Conservation (phyloP, 768 basidiomycete genomes). For the Pleurotus cornucopiae region DNA sequence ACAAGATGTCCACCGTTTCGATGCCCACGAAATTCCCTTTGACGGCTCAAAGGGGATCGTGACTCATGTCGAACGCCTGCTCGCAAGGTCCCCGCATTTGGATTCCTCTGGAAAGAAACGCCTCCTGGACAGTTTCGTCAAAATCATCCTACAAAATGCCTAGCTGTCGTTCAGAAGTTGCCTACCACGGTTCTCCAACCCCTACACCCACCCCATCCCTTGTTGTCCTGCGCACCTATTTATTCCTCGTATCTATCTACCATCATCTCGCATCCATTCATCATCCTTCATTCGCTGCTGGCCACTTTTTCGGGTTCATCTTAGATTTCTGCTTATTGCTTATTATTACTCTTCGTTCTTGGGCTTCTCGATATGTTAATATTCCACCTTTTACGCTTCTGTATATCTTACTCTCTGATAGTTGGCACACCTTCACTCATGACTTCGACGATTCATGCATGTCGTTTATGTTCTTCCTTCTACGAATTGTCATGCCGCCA, state of each 20-base stretch:
- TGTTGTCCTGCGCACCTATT: neutral
- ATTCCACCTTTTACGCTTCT: neutral
- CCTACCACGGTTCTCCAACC: neutral
- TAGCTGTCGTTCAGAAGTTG: slow-evolving; percentile 14
- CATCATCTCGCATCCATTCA: neutral
- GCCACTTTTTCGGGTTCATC: neutral
- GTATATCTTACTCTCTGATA: neutral
- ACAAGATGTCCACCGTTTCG: slow-evolving; percentile 70
- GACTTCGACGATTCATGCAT: slow-evolving; percentile 5
- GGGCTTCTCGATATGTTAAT: neutral
- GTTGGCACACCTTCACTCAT: slow-evolving; percentile 1
- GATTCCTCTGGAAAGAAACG: slow-evolving; percentile 41
- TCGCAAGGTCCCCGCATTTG: slow-evolving; percentile 45
- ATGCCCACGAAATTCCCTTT: slow-evolving; percentile 69
- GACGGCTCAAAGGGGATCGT: slow-evolving; percentile 72
- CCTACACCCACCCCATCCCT: neutral
- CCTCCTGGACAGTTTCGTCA: slow-evolving; percentile 57
- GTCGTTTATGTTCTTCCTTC: neutral
- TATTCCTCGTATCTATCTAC: neutral
- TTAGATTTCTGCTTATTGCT: slow-evolving; percentile 7
- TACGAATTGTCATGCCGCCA: neutral
- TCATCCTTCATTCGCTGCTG: neutral
- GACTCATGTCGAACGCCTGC: slow-evolving; percentile 55
- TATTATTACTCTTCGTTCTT: slow-evolving; percentile 1
- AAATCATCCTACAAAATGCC: slow-evolving; percentile 52